Percentiles rank a stretch among this genome's conserved stretches.
Evolutionary conservation across 2,329 filamentous ascomycete genomes (phyloP).

Genomic region (Neonectria neomacrospora): DNA sequence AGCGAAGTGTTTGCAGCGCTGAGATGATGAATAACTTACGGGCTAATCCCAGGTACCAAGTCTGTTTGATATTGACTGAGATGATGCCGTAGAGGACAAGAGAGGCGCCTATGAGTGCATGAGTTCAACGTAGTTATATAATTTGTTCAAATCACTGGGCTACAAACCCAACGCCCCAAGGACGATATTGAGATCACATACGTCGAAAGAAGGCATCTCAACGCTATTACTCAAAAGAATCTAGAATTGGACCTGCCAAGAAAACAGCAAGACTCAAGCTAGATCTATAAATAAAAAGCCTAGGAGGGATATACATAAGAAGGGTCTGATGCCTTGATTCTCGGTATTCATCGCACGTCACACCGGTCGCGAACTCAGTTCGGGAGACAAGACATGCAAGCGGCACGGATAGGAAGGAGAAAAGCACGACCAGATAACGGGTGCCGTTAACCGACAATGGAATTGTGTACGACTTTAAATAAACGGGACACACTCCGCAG

Average conservation of each 20-base stretch:
- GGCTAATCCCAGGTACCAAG: conserved; percentile 66
- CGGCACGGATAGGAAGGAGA: not conserved
- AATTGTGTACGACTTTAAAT: conserved; percentile 5
- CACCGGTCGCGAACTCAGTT: not conserved
- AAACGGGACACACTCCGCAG: not conserved
- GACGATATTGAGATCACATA: conserved; percentile 22
- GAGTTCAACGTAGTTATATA: not conserved
- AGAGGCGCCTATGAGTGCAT: conserved; percentile 53
- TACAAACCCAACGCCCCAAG: conserved; percentile 20
- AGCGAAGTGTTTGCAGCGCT: not conserved
- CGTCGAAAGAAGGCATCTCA: conserved; percentile 20
- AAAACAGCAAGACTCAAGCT: not conserved
- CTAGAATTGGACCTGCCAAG: conserved; percentile 9
- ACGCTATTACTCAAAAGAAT: not conserved
- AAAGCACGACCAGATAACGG: not conserved
- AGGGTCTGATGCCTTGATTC: conserved; percentile 9
- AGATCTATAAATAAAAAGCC: not conserved
- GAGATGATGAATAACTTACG: conserved; percentile 49
- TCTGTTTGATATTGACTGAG: conserved; percentile 63
- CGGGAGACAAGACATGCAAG: conserved; percentile 3
- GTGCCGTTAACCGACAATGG: conserved; percentile 17
- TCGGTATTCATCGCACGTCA: not conserved
- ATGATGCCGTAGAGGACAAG: conserved; percentile 61
- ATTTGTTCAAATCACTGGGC: too few species aligned
- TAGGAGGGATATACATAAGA: not conserved